Evolutionary conservation across 192 early-diverging fungal genomes (phyloP), one percentile per base, ranked within the genome.

Genomic region (Podila epicladia): DNA sequence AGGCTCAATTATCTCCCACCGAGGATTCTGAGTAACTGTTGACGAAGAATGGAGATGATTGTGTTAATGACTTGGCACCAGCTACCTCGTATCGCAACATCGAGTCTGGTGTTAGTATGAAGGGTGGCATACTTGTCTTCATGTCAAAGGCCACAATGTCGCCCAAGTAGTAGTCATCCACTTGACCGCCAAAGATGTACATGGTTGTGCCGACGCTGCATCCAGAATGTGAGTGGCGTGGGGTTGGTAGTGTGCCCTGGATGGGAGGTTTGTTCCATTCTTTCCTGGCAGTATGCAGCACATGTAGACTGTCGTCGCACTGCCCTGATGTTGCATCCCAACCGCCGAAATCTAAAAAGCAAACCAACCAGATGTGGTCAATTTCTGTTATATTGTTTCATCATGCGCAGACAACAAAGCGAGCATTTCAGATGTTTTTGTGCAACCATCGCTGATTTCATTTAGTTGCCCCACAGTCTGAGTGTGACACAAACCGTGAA

Each of bases 131-230:
- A 87, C 87, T 83, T 66, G 85, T 73, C 28, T 75, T 87, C 53
- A 85, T 75, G 60, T 89, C 86, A 64, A 89, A 85, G 17, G 80
- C 48, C 3, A 84, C 71, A 17, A 89, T 69, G 22, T 89, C 88
- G 13, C 84, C 79, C 19, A 87, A 74, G 28, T 87, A 87, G 26
- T 82, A 74, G 49, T 80, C 75, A 59, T 86, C 83, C 9, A 73
- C 65, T 65, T 85, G 80, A 19, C 89, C 89, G 63, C 89, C 89
- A 70, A 84, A 90, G 50, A 90, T 69, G 71, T 86, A 90, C 84
- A 90, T 87, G 12, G 69, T 83, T 51, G 83, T 76, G 8, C 83
- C 83, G 6, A 84, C 55, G 15, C 75, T 71, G 55, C 80, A 83
- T 61, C 84, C 85, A 7, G 85, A 58, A 58, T 90, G 88, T 5